These are phyloP conservation scores for Hippophae rhamnoides DNA, from an alignment of 306 rosid genomes.

Conservation along the genomic window DNA sequence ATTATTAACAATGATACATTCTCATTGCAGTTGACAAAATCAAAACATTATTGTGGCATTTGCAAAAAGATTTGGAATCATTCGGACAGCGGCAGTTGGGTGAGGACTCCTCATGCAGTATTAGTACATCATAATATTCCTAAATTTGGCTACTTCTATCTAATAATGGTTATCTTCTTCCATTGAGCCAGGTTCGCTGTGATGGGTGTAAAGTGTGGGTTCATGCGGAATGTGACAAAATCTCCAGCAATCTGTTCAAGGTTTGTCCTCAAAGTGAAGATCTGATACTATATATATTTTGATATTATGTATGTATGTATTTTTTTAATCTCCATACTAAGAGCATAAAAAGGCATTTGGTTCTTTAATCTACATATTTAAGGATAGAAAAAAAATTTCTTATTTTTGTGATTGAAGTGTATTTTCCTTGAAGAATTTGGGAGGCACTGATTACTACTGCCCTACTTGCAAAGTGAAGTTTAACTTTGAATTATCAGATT, in stretches of 20 bases:
- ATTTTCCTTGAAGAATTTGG: constrained; percentile 54
- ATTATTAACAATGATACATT: constrained; percentile 14
- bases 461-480: constrained; percentile 98
- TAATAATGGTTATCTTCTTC: constrained; percentile 15
- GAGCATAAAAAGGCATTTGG: constrained; percentile 1
- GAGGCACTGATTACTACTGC: constrained; percentile 91
- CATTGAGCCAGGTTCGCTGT: constrained; percentile 72
- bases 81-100: constrained; percentile 98
- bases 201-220: constrained; percentile 99
- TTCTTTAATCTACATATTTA: too few relatives aligned
- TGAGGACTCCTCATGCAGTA: constrained; percentile 37
- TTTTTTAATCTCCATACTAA: constrained; percentile 11
- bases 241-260: constrained; percentile 72
- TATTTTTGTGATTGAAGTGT: constrained; percentile 23
- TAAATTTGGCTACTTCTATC: constrained; percentile 11
- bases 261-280: constrained; percentile 31
- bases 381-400: background rate
- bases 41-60: constrained; percentile 92
- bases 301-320: too few relatives aligned
- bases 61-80: constrained; percentile 93
- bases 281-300: constrained; percentile 6
- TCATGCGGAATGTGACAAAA: constrained; percentile 92
- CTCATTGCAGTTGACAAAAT: constrained; percentile 65
- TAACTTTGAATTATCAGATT: constrained; percentile 91
- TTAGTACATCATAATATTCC: constrained; percentile 11